Evolutionary conservation across 352 stramenopile genomes (phyloP).

Genomic region (Pythium oligandrum): DNA sequence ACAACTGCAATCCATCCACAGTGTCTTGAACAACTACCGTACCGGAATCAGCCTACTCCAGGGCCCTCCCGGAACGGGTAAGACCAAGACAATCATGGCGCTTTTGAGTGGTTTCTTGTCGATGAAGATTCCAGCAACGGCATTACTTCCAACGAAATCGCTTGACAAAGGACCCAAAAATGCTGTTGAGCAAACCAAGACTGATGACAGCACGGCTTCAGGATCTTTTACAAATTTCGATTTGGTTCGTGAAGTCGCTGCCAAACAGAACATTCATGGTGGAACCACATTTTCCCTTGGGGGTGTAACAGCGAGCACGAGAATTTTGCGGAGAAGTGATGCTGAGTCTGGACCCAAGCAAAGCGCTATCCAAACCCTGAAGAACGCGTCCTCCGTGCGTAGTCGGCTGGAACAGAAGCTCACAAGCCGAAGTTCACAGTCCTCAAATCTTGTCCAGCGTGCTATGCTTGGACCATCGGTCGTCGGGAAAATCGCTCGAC

Average conservation of each 20-base stretch:
- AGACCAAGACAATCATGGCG: constrained; percentile 91
- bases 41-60: constrained; percentile 88
- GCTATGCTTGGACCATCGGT: constrained; percentile 34
- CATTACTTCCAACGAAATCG: constrained; percentile 8
- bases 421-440: constrained; percentile 13
- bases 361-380: constrained; percentile 62
- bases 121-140: constrained; percentile 44
- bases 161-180: constrained; percentile 1
- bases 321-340: constrained; percentile 56
- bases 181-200: neutral
- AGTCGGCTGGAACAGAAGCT: constrained; percentile 71
- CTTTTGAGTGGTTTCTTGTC: constrained; percentile 73
- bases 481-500: constrained; percentile 11
- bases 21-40: constrained; percentile 84
- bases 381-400: constrained; percentile 44
- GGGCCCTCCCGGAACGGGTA: constrained; percentile 93
- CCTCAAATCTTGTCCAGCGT: constrained; percentile 36
- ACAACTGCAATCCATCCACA: constrained; percentile 85
- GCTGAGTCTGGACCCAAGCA: constrained; percentile 20
- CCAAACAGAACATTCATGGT: constrained; percentile 8
- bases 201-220: neutral
- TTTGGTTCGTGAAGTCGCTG: constrained; percentile 25
- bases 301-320: constrained; percentile 36
- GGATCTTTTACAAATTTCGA: constrained; percentile 52
- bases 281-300: constrained; percentile 50